Percentiles rank a stretch among this genome's conserved stretches.
These are phyloP conservation scores for Picea sitchensis DNA, from an alignment of 75 land plant genomes.

Conservation along the genomic window DNA sequence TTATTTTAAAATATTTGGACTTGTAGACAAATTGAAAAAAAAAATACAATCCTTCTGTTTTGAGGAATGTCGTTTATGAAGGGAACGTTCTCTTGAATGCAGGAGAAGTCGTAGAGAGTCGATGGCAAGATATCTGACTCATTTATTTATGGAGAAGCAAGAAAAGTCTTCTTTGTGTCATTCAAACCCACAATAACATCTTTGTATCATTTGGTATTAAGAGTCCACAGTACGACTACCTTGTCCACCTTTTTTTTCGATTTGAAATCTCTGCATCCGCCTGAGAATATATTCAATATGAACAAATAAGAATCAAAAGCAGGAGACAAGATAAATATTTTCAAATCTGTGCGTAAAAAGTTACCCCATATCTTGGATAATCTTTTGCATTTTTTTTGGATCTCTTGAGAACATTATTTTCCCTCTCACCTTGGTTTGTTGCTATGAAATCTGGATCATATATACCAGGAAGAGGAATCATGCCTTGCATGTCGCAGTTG, in stretches of 20 bases:
- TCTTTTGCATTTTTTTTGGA: conserved; percentile 73
- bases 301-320: neutral
- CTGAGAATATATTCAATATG: too few species aligned
- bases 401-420: conserved; percentile 80
- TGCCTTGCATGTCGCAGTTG: conserved; percentile 85
- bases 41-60: too few species aligned
- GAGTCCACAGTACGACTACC: conserved; percentile 93
- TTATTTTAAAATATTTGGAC: too few species aligned
- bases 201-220: conserved; percentile 92
- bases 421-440: conserved; percentile 79
- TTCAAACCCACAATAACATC: conserved; percentile 85
- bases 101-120: conserved; percentile 23
- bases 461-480: conserved; percentile 91
- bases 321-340: neutral
- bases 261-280: conserved; percentile 55
- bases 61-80: too few species aligned
- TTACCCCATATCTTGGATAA: conserved; percentile 82
- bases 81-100: too few species aligned
- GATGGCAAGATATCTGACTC: conserved; percentile 95
- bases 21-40: conserved; percentile 30
- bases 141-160: conserved; percentile 65
- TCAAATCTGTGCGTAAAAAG: neutral
- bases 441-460: conserved; percentile 94
- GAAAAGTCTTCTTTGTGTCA: conserved; percentile 83
- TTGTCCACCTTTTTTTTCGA: conserved; percentile 76